Evolutionary conservation across 176 grass and related monocot species (phyloP).

Genomic region (Themeda triandra): DNA sequence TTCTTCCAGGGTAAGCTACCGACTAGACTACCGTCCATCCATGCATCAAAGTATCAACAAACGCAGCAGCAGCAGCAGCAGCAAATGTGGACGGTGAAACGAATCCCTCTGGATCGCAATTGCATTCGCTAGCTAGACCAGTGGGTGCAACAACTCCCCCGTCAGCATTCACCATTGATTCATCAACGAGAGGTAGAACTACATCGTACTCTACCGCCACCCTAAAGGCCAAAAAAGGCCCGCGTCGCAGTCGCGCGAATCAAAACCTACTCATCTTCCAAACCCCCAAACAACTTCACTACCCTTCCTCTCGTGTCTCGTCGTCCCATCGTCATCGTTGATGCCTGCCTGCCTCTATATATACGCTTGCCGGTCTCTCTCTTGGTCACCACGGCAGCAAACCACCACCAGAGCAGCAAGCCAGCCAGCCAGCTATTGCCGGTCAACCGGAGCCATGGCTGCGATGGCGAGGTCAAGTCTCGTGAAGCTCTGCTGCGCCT

Average conservation of each 20-base stretch:
- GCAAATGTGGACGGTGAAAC: background rate
- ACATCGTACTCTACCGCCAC: constrained; percentile 23
- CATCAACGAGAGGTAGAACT: background rate
- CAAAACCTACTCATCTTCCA: constrained; percentile 81
- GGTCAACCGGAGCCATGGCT: constrained; percentile 3
- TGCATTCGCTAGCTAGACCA: constrained; percentile 3
- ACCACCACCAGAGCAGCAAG: background rate
- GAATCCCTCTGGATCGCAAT: background rate
- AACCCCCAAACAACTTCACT: constrained; percentile 58
- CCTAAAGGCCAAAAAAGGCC: constrained; percentile 10
- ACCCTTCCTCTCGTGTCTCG: background rate
- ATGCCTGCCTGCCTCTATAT: constrained; percentile 11
- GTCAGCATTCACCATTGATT: background rate
- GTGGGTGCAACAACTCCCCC: constrained; percentile 62
- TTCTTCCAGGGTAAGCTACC: background rate
- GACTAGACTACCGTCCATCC: background rate
- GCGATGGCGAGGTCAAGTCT: background rate
- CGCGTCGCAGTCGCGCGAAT: constrained; percentile 2
- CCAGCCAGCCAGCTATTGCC: background rate
- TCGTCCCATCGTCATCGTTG: no score
- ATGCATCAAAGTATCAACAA: background rate
- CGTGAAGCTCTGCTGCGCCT: constrained; percentile 19
- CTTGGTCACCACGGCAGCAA: constrained; percentile 25
- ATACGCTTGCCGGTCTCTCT: background rate
- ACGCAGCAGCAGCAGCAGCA: background rate